Evolutionary conservation across 2,329 filamentous ascomycete species (phyloP).

Genomic region (Aureobasidium sp.): DNA sequence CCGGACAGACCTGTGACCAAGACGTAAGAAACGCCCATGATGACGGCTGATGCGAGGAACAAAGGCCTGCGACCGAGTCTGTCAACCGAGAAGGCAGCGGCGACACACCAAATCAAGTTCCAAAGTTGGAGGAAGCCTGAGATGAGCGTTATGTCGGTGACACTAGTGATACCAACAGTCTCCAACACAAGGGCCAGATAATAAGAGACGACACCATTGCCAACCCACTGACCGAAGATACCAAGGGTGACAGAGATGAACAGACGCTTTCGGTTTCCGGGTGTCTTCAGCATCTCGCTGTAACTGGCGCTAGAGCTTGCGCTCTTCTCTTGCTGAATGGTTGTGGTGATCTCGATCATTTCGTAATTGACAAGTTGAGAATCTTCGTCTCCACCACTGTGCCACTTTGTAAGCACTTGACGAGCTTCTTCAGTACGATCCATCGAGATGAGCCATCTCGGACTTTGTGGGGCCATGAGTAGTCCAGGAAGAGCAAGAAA

Average conservation of each 20-base stretch:
- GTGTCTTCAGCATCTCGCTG: constrained; percentile 54
- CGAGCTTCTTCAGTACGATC: constrained; percentile 58
- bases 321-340: constrained; percentile 50
- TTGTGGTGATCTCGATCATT: constrained; percentile 59
- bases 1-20: constrained; percentile 38
- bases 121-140: constrained; percentile 32
- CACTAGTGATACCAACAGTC: constrained; percentile 26
- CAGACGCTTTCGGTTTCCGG: constrained; percentile 47
- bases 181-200: constrained; percentile 27
- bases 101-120: constrained; percentile 33
- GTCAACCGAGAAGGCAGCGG: constrained; percentile 36
- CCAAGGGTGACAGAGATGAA: constrained; percentile 45
- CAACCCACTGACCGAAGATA: constrained; percentile 37
- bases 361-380: constrained; percentile 57
- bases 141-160: not conserved
- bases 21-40: constrained; percentile 40
- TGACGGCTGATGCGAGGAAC: constrained; percentile 36
- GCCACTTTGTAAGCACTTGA: constrained; percentile 52
- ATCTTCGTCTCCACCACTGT: constrained; percentile 51
- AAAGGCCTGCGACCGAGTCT: constrained; percentile 37
- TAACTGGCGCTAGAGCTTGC: constrained; percentile 34
- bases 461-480: constrained; percentile 18
- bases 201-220: constrained; percentile 42
- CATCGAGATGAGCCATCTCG: constrained; percentile 55
- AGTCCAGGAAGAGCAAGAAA: constrained; percentile 22